phyloP scores from a whole-genome alignment of 2,329 filamentous ascomycete genomes.

The Mycogone perniciosa region DNA sequence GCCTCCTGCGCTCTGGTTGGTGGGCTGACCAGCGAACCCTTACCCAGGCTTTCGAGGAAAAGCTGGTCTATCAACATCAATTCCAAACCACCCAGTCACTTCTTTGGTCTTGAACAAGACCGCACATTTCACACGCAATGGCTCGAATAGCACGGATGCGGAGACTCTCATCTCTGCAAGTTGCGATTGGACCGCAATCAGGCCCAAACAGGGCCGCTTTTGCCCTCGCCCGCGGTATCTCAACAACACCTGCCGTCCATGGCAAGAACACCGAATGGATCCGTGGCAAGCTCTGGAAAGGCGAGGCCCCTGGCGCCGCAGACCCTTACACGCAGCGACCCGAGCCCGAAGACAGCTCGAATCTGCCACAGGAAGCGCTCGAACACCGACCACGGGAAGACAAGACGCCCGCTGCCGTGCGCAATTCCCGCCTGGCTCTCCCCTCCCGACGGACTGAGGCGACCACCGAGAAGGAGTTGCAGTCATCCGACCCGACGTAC shows the following conservation, averaged over 20 bases:
- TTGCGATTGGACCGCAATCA: slow-evolving; percentile 19
- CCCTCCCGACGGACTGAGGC: slow-evolving; percentile 30
- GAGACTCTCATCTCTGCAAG: slow-evolving; percentile 27
- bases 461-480: slow-evolving; percentile 25
- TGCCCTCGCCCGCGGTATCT: slow-evolving; percentile 24
- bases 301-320: slow-evolving; percentile 31
- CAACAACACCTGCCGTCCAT: slow-evolving; percentile 27
- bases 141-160: slow-evolving; percentile 36
- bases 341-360: slow-evolving; percentile 22
- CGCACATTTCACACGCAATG: slow-evolving; percentile 25
- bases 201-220: slow-evolving; percentile 22
- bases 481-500: slow-evolving; percentile 34
- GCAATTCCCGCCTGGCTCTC: slow-evolving; percentile 26
- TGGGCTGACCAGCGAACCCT: background rate
- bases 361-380: slow-evolving; percentile 27
- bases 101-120: background rate
- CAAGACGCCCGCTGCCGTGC: slow-evolving; percentile 21
- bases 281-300: slow-evolving; percentile 35
- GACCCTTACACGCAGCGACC: slow-evolving; percentile 33
- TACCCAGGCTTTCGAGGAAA: slow-evolving; percentile 12
- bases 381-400: slow-evolving; percentile 16
- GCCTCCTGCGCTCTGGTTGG: slow-evolving; percentile 23
- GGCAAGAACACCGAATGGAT: slow-evolving; percentile 32
- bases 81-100: background rate
- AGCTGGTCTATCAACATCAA: slow-evolving; percentile 6